These are phyloP conservation scores for Candida sanyiensis DNA, from an alignment of 805 yeast genomes.

Conservation along the genomic window DNA sequence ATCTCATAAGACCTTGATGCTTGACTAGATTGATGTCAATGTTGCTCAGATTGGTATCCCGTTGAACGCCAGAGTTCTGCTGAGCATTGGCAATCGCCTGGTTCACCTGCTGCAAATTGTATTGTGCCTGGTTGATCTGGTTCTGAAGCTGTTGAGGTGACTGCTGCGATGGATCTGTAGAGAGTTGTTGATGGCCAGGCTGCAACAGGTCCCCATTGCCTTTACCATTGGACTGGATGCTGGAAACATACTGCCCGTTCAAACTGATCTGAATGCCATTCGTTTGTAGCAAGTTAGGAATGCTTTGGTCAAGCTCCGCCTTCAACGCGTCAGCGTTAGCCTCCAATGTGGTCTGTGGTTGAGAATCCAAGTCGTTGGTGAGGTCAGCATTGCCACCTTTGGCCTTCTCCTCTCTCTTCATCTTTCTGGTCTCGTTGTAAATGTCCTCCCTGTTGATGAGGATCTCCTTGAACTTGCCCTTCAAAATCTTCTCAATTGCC, in stretches of 20 bases:
- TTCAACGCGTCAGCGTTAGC: slow-evolving; percentile 14
- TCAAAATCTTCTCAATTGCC: slow-evolving; percentile 24
- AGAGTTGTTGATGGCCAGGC: slow-evolving; percentile 9
- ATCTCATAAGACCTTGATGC: slow-evolving; percentile 19
- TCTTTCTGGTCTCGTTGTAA: slow-evolving; percentile 29
- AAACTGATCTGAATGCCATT: slow-evolving; percentile 10
- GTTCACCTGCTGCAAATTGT: slow-evolving; percentile 16
- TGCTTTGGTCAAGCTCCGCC: slow-evolving; percentile 24
- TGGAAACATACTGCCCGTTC: slow-evolving; percentile 7
- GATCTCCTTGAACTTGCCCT: slow-evolving; percentile 23
- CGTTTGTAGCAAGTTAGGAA: slow-evolving; percentile 24
- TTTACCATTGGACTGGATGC: slow-evolving; percentile 1
- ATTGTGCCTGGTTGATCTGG: slow-evolving; percentile 9
- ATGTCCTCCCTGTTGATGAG: slow-evolving; percentile 28
- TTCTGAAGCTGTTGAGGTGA: slow-evolving; percentile 9
- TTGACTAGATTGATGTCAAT: slow-evolving; percentile 25
- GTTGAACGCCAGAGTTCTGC: slow-evolving; percentile 17
- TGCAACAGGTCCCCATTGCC: background rate
- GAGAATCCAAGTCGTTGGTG: slow-evolving; percentile 6
- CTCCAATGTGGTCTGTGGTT: slow-evolving; percentile 3
- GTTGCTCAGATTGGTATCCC: slow-evolving; percentile 21
- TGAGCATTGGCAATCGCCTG: slow-evolving; percentile 25
- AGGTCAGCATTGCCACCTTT: slow-evolving; percentile 11
- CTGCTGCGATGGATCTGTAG: slow-evolving; percentile 5
- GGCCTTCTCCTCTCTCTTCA: slow-evolving; percentile 27